A percentile compares a stretch with the other conserved stretches of the same genome.
Conservation (phyloP, 306 rosid genomes). For the Lathyrus oleraceus region DNA sequence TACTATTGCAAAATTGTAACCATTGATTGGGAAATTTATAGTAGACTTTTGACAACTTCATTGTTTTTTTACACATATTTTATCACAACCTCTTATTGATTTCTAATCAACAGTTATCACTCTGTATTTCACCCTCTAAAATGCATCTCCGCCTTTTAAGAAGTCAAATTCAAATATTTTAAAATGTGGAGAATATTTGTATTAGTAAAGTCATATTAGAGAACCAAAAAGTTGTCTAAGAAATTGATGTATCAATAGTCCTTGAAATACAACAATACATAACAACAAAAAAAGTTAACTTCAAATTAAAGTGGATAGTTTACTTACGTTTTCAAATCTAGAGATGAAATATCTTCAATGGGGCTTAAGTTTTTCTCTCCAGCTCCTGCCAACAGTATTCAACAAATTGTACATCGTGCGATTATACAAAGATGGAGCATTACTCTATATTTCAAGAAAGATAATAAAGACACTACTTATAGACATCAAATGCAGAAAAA, state of each 20-base stretch:
- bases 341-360: conserved; percentile 75
- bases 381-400: conserved; percentile 58
- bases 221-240: conserved; percentile 17
- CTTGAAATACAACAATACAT: conserved; percentile 9
- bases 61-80: not conserved
- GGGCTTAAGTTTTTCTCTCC: conserved; percentile 62
- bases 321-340: conserved; percentile 92
- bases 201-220: conserved; percentile 24
- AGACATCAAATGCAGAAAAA: conserved; percentile 31
- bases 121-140: not conserved
- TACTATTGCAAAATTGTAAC: not conserved
- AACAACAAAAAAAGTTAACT: conserved; percentile 16
- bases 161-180: not conserved
- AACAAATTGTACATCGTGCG: conserved; percentile 30
- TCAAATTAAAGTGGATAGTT: conserved; percentile 26
- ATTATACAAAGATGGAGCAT: conserved; percentile 26
- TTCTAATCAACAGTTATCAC: not conserved
- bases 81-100: not conserved
- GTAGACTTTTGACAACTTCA: not conserved
- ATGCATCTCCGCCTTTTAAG: not conserved
- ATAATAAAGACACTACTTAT: conserved; percentile 18
- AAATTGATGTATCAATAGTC: conserved; percentile 5
- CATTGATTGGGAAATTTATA: not conserved
- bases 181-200: conserved; percentile 13
- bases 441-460: conserved; percentile 34